These are phyloP conservation scores for Coniochaeta ligniaria DNA, from an alignment of 2,329 filamentous ascomycete species.

Conservation along the genomic window DNA sequence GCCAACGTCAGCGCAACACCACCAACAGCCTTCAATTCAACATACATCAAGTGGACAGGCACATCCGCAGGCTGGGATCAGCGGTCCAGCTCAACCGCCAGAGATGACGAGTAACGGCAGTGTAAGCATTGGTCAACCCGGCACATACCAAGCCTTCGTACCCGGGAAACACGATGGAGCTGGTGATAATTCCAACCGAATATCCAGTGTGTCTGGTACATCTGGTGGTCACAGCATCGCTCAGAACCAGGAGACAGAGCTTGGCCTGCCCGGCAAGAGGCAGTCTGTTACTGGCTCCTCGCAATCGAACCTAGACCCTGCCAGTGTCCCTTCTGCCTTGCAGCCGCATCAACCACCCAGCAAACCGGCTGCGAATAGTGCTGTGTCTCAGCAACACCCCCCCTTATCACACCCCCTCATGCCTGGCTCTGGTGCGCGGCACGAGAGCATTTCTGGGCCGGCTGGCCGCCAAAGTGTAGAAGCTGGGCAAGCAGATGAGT, in stretches of 20 bases:
- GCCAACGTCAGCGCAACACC: background rate
- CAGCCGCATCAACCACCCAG: slow-evolving; percentile 11
- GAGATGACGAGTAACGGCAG: background rate
- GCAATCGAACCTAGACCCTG: slow-evolving; percentile 9
- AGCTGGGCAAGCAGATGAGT: background rate
- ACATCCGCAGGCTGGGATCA: background rate
- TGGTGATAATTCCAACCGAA: background rate
- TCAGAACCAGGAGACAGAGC: slow-evolving; percentile 5
- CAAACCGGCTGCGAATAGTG: background rate
- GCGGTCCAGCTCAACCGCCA: background rate
- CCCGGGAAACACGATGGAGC: background rate
- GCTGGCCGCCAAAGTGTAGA: background rate
- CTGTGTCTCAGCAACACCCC: slow-evolving; percentile 1
- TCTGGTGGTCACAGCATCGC: slow-evolving; percentile 6
- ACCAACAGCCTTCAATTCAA: slow-evolving; percentile 2
- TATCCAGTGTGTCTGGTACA: slow-evolving; percentile 1
- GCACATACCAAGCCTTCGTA: background rate
- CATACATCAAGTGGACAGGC: slow-evolving; percentile 1
- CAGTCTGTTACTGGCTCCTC: slow-evolving; percentile 13
- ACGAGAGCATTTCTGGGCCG: slow-evolving; percentile 4
- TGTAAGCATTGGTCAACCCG: background rate
- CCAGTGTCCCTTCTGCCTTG: slow-evolving; percentile 15
- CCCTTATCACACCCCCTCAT: background rate
- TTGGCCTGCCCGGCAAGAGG: slow-evolving; percentile 6
- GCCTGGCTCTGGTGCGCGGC: background rate